Percentiles rank a stretch among this genome's conserved stretches.
Conservation (phyloP, 495 filamentous ascomycete genomes). For the Hypoxylon perforatum region DNA sequence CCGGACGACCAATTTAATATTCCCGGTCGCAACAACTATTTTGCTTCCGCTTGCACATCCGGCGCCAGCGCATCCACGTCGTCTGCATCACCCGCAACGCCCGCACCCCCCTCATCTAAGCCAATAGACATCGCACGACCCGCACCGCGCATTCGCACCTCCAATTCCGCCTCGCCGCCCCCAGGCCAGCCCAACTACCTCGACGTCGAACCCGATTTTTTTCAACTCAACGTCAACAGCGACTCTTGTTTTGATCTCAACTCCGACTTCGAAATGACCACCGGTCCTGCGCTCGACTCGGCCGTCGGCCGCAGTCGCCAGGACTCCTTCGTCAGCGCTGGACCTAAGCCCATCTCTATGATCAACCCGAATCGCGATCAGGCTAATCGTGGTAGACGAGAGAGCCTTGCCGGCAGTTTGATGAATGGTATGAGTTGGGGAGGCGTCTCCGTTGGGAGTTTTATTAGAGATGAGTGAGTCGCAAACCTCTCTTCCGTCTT, state of each 20-base stretch:
- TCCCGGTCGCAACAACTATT: slow-evolving; percentile 43
- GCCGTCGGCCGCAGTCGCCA: slow-evolving; percentile 66
- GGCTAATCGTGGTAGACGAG: slow-evolving; percentile 72
- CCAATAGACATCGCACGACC: slow-evolving; percentile 44
- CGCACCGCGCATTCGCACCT: slow-evolving; percentile 30
- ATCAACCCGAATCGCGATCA: slow-evolving; percentile 78
- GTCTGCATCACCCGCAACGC: slow-evolving; percentile 18
- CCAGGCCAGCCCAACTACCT: slow-evolving; percentile 17
- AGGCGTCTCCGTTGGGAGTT: slow-evolving; percentile 93
- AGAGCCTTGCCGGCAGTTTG: slow-evolving; percentile 87
- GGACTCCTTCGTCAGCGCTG: slow-evolving; percentile 82
- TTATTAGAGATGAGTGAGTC: slow-evolving; percentile 97
- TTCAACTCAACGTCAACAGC: slow-evolving; percentile 40
- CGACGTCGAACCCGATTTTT: slow-evolving; percentile 31
- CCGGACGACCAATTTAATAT: slow-evolving; percentile 50
- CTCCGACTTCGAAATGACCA: slow-evolving; percentile 64
- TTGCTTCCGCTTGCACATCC: slow-evolving; percentile 26
- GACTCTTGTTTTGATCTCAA: too few species aligned
- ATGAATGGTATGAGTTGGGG: slow-evolving; percentile 98
- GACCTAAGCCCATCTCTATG: slow-evolving; percentile 88
- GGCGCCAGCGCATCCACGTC: slow-evolving; percentile 21
- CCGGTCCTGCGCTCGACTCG: slow-evolving; percentile 67
- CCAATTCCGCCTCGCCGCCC: slow-evolving; percentile 45
- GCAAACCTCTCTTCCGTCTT: slow-evolving; percentile 9
- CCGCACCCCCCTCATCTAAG: slow-evolving; percentile 45